Conservation (phyloP, 768 basidiomycete genomes). For the Collybia nuda region DNA sequence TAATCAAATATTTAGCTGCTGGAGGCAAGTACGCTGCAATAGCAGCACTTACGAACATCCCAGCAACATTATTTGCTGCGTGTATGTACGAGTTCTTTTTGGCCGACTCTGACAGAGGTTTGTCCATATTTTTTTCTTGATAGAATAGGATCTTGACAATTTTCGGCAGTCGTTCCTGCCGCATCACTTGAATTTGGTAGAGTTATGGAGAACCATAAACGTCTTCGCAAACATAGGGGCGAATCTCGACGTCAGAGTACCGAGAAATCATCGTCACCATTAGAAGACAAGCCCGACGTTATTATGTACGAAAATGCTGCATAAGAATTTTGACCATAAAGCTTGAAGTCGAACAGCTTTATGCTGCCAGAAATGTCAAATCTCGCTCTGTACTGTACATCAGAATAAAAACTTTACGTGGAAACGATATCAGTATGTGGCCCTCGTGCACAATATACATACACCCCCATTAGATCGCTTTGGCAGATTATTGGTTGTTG, state of each 20-base stretch:
- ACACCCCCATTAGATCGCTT: too few species aligned
- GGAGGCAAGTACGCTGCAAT: slow-evolving; percentile 63
- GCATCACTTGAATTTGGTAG: slow-evolving; percentile 13
- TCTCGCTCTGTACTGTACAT: too few species aligned
- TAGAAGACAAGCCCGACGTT: too few species aligned
- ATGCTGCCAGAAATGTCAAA: too few species aligned
- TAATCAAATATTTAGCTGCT: slow-evolving; percentile 29
- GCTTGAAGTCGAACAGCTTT: too few species aligned
- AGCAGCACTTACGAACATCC: slow-evolving; percentile 64
- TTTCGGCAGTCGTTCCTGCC: slow-evolving; percentile 8
- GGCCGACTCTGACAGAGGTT: slow-evolving; percentile 58
- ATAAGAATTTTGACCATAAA: too few species aligned
- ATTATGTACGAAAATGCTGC: too few species aligned
- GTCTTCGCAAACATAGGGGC: slow-evolving; percentile 4
- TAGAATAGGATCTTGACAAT: not conserved
- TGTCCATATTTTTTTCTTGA: slow-evolving; percentile 14
- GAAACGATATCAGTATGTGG: too few species aligned
- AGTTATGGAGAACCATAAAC: slow-evolving; percentile 7
- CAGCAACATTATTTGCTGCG: slow-evolving; percentile 56
- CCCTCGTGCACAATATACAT: too few species aligned
- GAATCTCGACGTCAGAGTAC: slow-evolving; percentile 8
- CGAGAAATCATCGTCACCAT: slow-evolving; percentile 9
- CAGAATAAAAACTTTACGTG: too few species aligned
- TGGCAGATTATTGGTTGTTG: too few species aligned
- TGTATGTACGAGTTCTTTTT: slow-evolving; percentile 58